These are phyloP conservation scores for Colletotrichum sublineola DNA, from an alignment of 2,329 filamentous ascomycete species.

Conservation along the genomic window DNA sequence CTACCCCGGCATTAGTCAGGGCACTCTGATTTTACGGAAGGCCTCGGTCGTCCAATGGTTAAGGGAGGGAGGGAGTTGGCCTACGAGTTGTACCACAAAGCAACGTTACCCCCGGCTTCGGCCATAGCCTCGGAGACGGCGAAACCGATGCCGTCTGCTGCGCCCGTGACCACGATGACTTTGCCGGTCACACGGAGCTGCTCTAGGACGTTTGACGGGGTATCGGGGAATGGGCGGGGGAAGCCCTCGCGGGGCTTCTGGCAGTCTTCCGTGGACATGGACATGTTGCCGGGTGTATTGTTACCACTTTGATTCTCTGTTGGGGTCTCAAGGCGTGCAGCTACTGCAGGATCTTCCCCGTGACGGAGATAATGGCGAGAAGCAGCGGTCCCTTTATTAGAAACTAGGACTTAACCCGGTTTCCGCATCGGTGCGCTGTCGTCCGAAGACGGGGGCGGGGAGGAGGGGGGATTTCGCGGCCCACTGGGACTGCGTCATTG, in stretches of 20 bases:
- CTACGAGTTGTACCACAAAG: conserved; percentile 53
- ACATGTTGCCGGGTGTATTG: conserved; percentile 50
- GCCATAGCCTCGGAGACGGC: conserved; percentile 61
- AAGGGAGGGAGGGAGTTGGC: not conserved
- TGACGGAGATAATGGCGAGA: not conserved
- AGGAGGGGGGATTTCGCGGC: conserved; percentile 7
- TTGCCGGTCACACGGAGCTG: conserved; percentile 59
- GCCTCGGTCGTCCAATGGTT: not conserved
- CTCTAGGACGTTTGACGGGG: conserved; percentile 58
- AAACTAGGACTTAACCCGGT: not conserved
- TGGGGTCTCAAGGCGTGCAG: not conserved
- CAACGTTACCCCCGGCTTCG: conserved; percentile 59
- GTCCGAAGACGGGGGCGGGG: conserved; percentile 34
- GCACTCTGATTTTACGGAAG: not conserved
- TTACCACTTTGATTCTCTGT: not conserved
- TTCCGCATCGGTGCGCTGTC: conserved; percentile 34
- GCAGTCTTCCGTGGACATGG: conserved; percentile 53
- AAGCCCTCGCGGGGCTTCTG: conserved; percentile 50
- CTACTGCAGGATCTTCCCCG: too few relatives aligned
- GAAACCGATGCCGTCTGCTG: conserved; percentile 60
- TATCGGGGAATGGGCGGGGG: conserved; percentile 55
- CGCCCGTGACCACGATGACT: conserved; percentile 59
- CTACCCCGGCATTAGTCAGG: not conserved
- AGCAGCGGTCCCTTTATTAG: not conserved
- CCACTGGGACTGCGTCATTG: conserved; percentile 30